Conservation (phyloP, 148 eudicot genomes). For the Chenopodium album region DNA sequence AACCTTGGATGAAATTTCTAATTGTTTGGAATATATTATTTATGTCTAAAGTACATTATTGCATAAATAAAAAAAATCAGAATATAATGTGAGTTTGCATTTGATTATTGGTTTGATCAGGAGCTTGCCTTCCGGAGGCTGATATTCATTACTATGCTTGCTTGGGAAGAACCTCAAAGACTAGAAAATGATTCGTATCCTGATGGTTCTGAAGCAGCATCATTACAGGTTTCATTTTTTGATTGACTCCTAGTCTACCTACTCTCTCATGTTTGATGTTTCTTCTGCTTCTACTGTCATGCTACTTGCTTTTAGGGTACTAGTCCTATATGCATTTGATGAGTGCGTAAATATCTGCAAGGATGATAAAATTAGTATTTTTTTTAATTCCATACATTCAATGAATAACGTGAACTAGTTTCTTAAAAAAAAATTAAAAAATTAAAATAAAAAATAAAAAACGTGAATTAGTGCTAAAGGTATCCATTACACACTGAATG, state of each 20-base stretch:
- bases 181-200: constrained; percentile 30
- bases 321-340: no score
- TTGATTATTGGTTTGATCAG: constrained; percentile 33
- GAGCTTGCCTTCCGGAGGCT: constrained; percentile 80
- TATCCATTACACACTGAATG: no score
- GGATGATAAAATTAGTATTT: no score
- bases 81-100: not conserved
- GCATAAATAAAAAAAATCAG: not conserved
- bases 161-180: constrained; percentile 81
- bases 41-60: not conserved
- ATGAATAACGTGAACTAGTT: no score
- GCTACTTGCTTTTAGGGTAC: not conserved
- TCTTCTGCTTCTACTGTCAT: not conserved
- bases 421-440: no score
- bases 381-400: no score
- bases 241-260: not conserved
- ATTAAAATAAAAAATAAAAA: no score
- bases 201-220: constrained; percentile 45
- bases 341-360: no score
- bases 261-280: not conserved
- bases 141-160: constrained; percentile 82
- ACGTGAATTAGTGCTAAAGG: no score
- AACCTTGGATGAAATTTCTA: not conserved
- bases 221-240: constrained; percentile 47
- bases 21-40: not conserved